Base-by-base conservation (phyloP, 1,284 basidiomycete genomes). In the Apiotrichum brassicae region DNA sequence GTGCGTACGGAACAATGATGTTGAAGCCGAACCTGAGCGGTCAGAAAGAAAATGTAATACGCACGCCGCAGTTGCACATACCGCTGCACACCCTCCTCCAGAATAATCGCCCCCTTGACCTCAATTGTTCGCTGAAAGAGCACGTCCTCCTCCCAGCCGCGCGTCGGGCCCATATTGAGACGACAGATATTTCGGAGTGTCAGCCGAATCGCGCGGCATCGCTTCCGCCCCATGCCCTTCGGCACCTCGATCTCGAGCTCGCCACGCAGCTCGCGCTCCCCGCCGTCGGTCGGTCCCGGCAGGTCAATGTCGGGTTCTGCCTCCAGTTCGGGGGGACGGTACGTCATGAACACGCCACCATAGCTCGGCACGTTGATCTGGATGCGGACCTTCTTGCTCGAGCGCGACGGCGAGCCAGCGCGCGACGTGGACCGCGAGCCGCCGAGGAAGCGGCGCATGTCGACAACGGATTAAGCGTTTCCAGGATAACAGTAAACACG, bases 141-240 rank as follows among this genome's bases (percentile, higher is more conserved):
- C 25, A 44, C 35, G 48, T 62, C 60, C 45, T 53, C 55, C 48
- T 62, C 60, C 48, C 49, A 50, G 18, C 43, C 48, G 14, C 58
- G 47, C 3, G n/a, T 43, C 4, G 45, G 43, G 6, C 54, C 46
- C 48, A 62, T 45, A 30, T 57, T 53, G 22, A 62, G 40, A 32
- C 42, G n/a, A 22, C 49, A 19, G 13, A 48, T 36, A 1, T 56
- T 55, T 22, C 51, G 46, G 6, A 63, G 25, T 12, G 59, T 58
- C 1, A 69, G 55, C 26, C 59, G 43, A 44, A 69, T 63, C 2
- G 57, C 47, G 39, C 60, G 61, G 39, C 60, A 62, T 28, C 61
- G 33, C 24, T 36, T 22, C 11, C 48, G 33, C 5, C 60, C 60
- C 33, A 43, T 45, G 19, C 53, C 57, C n/a, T 20, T 24, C 1